Percentiles rank a stretch among this genome's conserved stretches.
Conservation (phyloP, 345 rosid genomes). For the Abelmoschus esculentus region DNA sequence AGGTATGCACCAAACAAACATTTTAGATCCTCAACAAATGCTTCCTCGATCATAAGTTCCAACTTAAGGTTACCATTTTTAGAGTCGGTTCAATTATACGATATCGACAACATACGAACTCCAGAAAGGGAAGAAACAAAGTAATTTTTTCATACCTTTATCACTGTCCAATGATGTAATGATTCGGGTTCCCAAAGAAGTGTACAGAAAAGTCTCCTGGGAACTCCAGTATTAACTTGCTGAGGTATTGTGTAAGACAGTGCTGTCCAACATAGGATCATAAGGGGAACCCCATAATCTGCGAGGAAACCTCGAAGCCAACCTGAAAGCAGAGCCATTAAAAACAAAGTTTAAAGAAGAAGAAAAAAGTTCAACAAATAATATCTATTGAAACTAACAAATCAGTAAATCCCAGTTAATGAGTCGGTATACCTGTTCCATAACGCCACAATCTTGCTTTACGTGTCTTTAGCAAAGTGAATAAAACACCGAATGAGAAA, state of each 20-base stretch:
- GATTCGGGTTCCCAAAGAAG: constrained; percentile 80
- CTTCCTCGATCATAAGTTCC: not conserved
- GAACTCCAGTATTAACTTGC: constrained; percentile 45
- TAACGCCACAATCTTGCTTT: constrained; percentile 64
- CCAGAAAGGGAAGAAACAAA: not conserved
- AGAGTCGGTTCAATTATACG: not conserved
- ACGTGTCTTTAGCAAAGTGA: constrained; percentile 53
- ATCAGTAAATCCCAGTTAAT: not conserved
- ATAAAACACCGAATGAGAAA: constrained; percentile 53
- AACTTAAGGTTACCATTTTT: not conserved
- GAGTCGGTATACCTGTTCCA: constrained; percentile 34
- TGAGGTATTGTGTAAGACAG: constrained; percentile 48
- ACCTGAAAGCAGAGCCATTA: constrained; percentile 25
- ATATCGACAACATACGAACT: not conserved
- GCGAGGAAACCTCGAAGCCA: constrained; percentile 65
- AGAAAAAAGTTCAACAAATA: not conserved
- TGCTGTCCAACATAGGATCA: constrained; percentile 62
- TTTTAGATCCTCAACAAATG: not conserved
- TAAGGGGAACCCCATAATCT: constrained; percentile 76
- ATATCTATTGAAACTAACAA: not conserved
- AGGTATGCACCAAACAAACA: not conserved
- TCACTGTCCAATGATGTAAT: constrained; percentile 68
- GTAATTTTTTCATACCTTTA: constrained; percentile 29
- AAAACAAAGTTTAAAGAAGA: not conserved
- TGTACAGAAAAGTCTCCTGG: constrained; percentile 63